phyloP scores from a whole-genome alignment of 257 asterid species.

The Petunia secreta region DNA sequence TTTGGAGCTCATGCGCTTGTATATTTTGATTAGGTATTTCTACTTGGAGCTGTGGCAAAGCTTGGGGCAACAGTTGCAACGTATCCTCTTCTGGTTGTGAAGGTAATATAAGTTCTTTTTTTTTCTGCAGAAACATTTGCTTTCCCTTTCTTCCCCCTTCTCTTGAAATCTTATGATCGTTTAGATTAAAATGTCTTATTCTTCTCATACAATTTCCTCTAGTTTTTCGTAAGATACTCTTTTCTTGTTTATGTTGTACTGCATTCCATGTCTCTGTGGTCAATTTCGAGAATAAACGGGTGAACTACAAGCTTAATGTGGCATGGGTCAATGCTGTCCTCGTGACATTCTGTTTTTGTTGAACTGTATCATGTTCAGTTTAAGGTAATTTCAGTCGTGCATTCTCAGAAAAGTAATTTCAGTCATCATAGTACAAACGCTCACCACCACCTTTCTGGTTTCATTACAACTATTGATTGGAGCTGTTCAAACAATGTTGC shows the following conservation, averaged over 20 bases:
- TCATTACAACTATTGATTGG: neutral
- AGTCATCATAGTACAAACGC: too few species aligned
- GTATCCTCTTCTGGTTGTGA: slow-evolving; percentile 92
- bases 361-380: neutral
- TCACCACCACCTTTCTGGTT: neutral
- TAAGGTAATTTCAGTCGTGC: neutral
- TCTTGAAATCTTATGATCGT: neutral
- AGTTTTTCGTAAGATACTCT: too few species aligned
- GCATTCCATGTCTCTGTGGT: neutral
- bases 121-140: neutral
- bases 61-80: slow-evolving; percentile 96
- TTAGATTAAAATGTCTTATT: neutral
- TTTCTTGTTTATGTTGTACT: too few species aligned
- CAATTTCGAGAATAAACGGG: neutral
- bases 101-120: slow-evolving; percentile 49
- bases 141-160: neutral
- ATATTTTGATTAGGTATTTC: slow-evolving; percentile 59
- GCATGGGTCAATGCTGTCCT: neutral
- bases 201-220: too few species aligned
- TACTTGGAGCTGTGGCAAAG: slow-evolving; percentile 98
- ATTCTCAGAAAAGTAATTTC: neutral
- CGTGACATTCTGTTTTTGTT: neutral
- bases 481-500: slow-evolving; percentile 14
- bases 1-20: neutral
- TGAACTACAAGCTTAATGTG: neutral